Conservation (phyloP, 345 rosid species). For the Excoecaria cochinchinensis region DNA sequence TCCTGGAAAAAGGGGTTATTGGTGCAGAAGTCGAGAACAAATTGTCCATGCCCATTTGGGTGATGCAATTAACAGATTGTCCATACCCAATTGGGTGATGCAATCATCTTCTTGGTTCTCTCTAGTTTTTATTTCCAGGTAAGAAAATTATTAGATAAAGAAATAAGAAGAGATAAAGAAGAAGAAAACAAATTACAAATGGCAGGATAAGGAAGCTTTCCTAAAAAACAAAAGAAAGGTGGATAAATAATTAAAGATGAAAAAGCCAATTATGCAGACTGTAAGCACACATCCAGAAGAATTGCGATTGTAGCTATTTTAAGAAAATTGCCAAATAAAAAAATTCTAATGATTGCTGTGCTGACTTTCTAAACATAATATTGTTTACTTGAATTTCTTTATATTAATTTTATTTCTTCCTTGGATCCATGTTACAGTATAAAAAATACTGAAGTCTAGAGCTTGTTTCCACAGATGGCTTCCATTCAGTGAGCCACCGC, state of each 20-base stretch:
- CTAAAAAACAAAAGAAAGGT: neutral
- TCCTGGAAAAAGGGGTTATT: neutral
- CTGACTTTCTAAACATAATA: neutral
- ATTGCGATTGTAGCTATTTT: no score
- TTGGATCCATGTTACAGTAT: neutral
- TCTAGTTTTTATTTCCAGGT: neutral
- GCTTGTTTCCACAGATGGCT: neutral
- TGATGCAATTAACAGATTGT: neutral
- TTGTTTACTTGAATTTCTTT: neutral
- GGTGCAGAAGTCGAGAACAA: neutral
- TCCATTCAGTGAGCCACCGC: neutral
- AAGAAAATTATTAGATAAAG: no score
- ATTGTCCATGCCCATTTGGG: neutral
- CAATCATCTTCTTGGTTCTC: neutral
- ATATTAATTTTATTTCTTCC: neutral
- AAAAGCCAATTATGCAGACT: neutral
- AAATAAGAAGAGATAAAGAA: no score
- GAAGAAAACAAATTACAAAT: neutral
- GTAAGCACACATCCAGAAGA: neutral
- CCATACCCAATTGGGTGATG: neutral
- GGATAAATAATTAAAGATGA: neutral
- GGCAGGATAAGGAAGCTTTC: neutral
- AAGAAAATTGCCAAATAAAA: neutral
- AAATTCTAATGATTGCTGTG: neutral
- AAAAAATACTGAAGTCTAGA: neutral